Evolutionary conservation across 2,329 filamentous ascomycete genomes (phyloP), one percentile per base, ranked within the genome.

Genomic region (Arthrobotrys iridis): DNA sequence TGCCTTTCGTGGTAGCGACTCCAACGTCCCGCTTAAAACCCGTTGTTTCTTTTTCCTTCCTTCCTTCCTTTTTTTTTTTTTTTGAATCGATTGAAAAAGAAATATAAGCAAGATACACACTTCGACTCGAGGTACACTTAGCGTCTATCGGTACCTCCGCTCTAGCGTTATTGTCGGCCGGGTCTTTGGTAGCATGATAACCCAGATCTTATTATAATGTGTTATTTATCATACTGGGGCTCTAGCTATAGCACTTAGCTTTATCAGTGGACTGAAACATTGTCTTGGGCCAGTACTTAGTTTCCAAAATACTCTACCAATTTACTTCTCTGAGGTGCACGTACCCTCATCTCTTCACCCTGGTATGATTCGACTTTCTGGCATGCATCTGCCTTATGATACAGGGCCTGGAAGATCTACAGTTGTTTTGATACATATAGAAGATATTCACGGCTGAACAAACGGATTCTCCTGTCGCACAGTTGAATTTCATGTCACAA

Each of bases 181-280:
- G 65, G 26, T 62, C 48, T 62, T 60, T 59, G 26, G 59, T 55
- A 70, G 57, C 55, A 70, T 70, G 65, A 55, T 70, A 70, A 55
- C 65, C 65, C 45, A 45, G 65, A 46, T 68, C 33, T 24, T 62
- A 62, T 70, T 35, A 62, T 70, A 70, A 43, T 55, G 55, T 59
- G 40, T 11, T 60, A 70, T 70, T 62, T 33, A 55, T 35, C 57
- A 70, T 43, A 22, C 65, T 70, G 55, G 30, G 26, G 48, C 63
- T 52, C 55, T 62, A 64, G 30, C 45, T 52, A 59, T 59, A 59
- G 35, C 24, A 59, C 30, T 48, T 35, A 30, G 30, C 55, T 41
- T 24, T 60, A 52, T 60, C 52, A 35, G 41, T 60, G 52, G 15
- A 70, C 52, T 70, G 65, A 70, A 70, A 70, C 65, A 70, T 62